Evolutionary conservation across 139 green algal species (phyloP).

Genomic region (Chlamydomonas eustigma): DNA sequence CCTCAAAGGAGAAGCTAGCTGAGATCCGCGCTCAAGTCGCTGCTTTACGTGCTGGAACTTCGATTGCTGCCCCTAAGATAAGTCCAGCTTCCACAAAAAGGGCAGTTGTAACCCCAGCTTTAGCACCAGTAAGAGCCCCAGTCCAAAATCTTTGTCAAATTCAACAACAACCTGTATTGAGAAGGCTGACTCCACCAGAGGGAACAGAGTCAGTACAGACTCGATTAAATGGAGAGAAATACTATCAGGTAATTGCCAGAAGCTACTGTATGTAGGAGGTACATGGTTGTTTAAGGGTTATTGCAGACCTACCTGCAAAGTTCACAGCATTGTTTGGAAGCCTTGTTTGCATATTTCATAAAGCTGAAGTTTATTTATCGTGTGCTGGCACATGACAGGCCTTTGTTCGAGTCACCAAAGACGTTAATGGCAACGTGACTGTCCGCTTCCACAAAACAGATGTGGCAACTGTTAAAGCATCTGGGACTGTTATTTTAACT

Average conservation of each 20-base stretch:
- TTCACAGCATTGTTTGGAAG: no score
- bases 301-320: no score
- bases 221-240: not conserved
- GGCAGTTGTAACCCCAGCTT: not conserved
- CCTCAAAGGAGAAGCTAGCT: not conserved
- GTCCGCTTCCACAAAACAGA: slow-evolving; percentile 37
- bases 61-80: not conserved
- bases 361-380: no score
- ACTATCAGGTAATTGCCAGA: not conserved
- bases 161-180: not conserved
- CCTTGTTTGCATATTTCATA: no score
- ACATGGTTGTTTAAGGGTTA: no score
- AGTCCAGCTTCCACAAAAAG: not conserved
- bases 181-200: not conserved
- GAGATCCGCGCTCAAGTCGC: not conserved
- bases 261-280: no score
- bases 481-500: slow-evolving; percentile 24
- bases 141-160: not conserved
- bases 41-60: not conserved
- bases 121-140: no score
- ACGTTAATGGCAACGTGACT: slow-evolving; percentile 20
- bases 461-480: slow-evolving; percentile 23
- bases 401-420: slow-evolving; percentile 12
- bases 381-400: no score
- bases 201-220: not conserved